phyloP scores from a whole-genome alignment of 2,329 filamentous ascomycete species.

The Penicillium frequentans region DNA sequence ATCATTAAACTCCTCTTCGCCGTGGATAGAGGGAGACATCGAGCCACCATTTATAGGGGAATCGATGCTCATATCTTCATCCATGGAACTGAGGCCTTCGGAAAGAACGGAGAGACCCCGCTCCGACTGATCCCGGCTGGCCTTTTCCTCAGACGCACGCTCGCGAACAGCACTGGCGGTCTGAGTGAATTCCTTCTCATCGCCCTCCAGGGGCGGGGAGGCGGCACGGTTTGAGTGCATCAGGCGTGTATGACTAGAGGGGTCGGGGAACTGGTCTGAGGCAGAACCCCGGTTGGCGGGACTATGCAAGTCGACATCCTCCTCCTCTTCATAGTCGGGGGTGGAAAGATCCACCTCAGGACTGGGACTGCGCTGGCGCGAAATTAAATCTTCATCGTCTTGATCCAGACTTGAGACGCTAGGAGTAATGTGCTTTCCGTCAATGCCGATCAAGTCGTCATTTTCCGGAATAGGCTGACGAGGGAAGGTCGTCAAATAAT shows the following conservation, averaged over 20 bases:
- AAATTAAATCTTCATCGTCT: slow-evolving; percentile 65
- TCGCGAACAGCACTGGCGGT: slow-evolving; percentile 81
- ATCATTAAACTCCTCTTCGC: slow-evolving; percentile 33
- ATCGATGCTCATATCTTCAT: slow-evolving; percentile 31
- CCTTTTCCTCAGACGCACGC: slow-evolving; percentile 46
- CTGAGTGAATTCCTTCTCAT: slow-evolving; percentile 95
- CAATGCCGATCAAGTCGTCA: slow-evolving; percentile 52
- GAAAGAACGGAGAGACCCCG: slow-evolving; percentile 37
- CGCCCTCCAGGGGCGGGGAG: slow-evolving; percentile 85
- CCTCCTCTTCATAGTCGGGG: slow-evolving; percentile 73
- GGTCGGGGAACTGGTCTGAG: slow-evolving; percentile 53
- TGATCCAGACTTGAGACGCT: slow-evolving; percentile 76
- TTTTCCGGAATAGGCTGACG: slow-evolving; percentile 77
- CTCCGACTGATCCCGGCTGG: slow-evolving; percentile 25
- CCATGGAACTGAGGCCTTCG: slow-evolving; percentile 45
- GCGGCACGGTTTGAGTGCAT: slow-evolving; percentile 68
- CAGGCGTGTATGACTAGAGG: slow-evolving; percentile 58
- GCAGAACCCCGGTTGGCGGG: slow-evolving; percentile 65
- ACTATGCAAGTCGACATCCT: slow-evolving; percentile 54
- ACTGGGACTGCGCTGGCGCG: slow-evolving; percentile 71
- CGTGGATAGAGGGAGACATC: slow-evolving; percentile 30
- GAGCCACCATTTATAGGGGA: slow-evolving; percentile 34
- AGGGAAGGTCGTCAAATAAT: slow-evolving; percentile 86
- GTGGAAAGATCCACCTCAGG: slow-evolving; percentile 91
- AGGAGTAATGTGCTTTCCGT: slow-evolving; percentile 72